phyloP scores from a whole-genome alignment of 1,139 yeast genomes.

The Magnusiomyces ingens region DNA sequence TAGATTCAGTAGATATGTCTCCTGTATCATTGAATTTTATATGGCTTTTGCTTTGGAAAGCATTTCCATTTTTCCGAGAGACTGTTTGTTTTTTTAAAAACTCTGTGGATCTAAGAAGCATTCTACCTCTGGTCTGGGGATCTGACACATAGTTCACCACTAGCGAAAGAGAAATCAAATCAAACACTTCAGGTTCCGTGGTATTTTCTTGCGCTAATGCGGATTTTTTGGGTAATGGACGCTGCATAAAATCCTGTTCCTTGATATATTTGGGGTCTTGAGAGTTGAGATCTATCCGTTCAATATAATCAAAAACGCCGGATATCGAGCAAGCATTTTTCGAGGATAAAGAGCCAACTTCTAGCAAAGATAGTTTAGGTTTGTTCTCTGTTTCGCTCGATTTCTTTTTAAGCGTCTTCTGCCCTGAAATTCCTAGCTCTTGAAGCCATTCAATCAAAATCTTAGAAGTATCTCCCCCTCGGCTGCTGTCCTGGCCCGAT shows the following conservation, averaged over 20 bases:
- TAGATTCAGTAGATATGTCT: neutral
- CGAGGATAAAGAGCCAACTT: slow-evolving; percentile 74
- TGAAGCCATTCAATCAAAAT: slow-evolving; percentile 62
- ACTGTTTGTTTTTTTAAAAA: slow-evolving; percentile 43
- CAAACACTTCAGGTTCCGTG: slow-evolving; percentile 44
- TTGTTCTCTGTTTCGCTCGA: neutral
- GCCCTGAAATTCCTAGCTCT: slow-evolving; percentile 19
- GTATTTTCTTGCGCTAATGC: slow-evolving; percentile 28
- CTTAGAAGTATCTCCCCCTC: slow-evolving; percentile 92
- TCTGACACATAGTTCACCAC: slow-evolving; percentile 86
- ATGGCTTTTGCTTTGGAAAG: neutral
- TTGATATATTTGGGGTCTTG: slow-evolving; percentile 57
- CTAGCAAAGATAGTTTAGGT: slow-evolving; percentile 44
- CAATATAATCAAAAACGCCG: slow-evolving; percentile 34
- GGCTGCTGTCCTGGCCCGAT: slow-evolving; percentile 62
- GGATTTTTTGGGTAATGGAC: slow-evolving; percentile 52
- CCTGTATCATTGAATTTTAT: neutral
- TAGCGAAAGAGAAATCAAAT: slow-evolving; percentile 71
- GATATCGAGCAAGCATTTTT: slow-evolving; percentile 58
- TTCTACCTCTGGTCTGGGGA: slow-evolving; percentile 62
- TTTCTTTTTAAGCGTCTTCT: neutral
- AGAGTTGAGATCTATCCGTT: slow-evolving; percentile 72
- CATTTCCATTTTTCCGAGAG: slow-evolving; percentile 9
- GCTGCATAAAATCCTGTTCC: slow-evolving; percentile 78
- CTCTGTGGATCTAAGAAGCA: slow-evolving; percentile 55